phyloP scores from a whole-genome alignment of 768 basidiomycete genomes.

The Boletus subcaerulescens region DNA sequence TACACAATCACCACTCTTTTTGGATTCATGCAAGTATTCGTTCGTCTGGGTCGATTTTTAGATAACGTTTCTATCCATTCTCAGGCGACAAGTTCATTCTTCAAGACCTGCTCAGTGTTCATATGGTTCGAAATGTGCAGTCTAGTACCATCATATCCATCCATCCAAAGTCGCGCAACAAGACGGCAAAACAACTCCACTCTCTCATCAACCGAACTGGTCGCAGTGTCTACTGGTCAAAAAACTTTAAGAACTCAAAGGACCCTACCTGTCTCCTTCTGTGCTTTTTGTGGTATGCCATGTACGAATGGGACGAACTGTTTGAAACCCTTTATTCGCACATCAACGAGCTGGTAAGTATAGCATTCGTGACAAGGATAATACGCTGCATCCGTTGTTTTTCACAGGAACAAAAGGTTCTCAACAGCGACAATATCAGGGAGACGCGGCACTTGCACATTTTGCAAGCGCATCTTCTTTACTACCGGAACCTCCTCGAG shows the following conservation, averaged over 20 bases:
- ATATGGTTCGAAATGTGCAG: conserved; percentile 41
- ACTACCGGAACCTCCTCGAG: conserved; percentile 50
- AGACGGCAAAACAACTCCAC: conserved; percentile 26
- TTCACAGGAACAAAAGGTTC: conserved; percentile 44
- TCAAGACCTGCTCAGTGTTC: conserved; percentile 51
- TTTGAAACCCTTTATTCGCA: conserved; percentile 51
- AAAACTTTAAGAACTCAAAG: conserved; percentile 22
- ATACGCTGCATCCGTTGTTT: background rate
- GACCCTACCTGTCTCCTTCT: conserved; percentile 58
- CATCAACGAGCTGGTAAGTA: conserved; percentile 47
- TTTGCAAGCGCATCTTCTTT: conserved; percentile 55
- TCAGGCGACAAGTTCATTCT: conserved; percentile 23
- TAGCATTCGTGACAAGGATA: background rate
- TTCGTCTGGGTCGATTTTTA: background rate
- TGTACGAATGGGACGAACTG: conserved; percentile 63
- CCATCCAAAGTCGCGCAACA: conserved; percentile 23
- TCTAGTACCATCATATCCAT: conserved; percentile 28
- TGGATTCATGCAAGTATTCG: conserved; percentile 28
- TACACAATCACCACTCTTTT: conserved; percentile 48
- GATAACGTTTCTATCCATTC: background rate
- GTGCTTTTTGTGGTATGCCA: conserved; percentile 54
- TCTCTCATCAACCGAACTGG: conserved; percentile 30
- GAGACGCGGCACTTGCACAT: conserved; percentile 55
- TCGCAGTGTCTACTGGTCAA: conserved; percentile 33
- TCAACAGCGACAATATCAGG: conserved; percentile 37